Evolutionary conservation across 441 rosid genomes (phyloP).

Genomic region (Pelargonium citronellum): DNA sequence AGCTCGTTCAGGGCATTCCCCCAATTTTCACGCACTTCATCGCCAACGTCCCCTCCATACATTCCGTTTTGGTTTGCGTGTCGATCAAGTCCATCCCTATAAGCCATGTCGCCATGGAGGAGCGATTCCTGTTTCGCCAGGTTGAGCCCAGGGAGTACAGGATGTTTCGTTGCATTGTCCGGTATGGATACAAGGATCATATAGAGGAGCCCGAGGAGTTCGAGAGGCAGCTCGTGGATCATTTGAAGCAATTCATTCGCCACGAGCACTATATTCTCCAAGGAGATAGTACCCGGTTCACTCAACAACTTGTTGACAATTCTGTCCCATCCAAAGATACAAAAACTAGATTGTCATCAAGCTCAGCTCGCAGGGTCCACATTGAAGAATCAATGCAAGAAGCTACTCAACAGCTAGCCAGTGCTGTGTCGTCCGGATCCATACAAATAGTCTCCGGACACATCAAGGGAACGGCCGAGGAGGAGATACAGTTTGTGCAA

Average conservation of each 20-base stretch:
- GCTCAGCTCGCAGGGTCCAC: slow-evolving; percentile 11
- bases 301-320: no score
- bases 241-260: slow-evolving; percentile 60
- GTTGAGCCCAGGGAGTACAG: slow-evolving; percentile 52
- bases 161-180: slow-evolving; percentile 63
- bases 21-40: slow-evolving; percentile 62
- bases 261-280: slow-evolving; percentile 36
- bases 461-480: slow-evolving; percentile 29
- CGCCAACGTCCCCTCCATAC: slow-evolving; percentile 46
- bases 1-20: slow-evolving; percentile 73
- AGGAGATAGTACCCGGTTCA: slow-evolving; percentile 11
- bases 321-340: slow-evolving; percentile 18
- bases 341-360: slow-evolving; percentile 12
- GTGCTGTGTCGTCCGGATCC: no score
- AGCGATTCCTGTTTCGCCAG: slow-evolving; percentile 60
- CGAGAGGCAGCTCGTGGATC: slow-evolving; percentile 48
- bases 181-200: slow-evolving; percentile 61
- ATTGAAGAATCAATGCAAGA: slow-evolving; percentile 18
- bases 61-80: slow-evolving; percentile 58
- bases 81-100: slow-evolving; percentile 64
- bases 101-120: slow-evolving; percentile 42
- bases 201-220: slow-evolving; percentile 46
- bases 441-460: background rate
- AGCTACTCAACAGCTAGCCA: no score
- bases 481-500: slow-evolving; percentile 53